These are phyloP conservation scores for Lachancea kluyveri DNA, from an alignment of 805 yeast species.

Conservation along the genomic window DNA sequence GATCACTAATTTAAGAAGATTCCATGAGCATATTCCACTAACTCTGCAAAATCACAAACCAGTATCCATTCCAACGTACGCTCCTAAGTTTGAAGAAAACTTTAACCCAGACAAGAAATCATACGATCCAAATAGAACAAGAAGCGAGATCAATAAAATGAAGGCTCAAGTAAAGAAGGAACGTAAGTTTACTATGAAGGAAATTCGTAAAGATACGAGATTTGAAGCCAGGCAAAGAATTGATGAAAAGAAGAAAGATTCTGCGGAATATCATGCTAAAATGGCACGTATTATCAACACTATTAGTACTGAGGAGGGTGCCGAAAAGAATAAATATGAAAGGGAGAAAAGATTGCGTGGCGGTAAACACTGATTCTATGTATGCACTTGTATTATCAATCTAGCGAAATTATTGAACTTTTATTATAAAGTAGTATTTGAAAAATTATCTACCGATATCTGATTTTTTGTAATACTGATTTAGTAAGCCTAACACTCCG, in stretches of 20 bases:
- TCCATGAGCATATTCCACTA: conserved; percentile 62
- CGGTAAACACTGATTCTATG: conserved; percentile 31
- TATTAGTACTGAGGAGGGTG: conserved; percentile 90
- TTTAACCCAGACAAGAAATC: conserved; percentile 94
- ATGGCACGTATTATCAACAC: conserved; percentile 83
- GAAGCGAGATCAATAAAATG: conserved; percentile 80
- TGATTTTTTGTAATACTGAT: conserved; percentile 61
- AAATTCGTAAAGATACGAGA: conserved; percentile 80
- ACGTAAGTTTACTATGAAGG: conserved; percentile 80
- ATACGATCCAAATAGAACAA: conserved; percentile 73
- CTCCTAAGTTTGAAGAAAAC: conserved; percentile 93
- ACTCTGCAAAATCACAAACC: conserved; percentile 79
- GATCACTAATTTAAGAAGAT: conserved; percentile 42
- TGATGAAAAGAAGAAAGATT: conserved; percentile 65
- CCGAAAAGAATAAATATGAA: conserved; percentile 88
- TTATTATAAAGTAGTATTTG: not conserved
- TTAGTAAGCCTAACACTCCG: conserved; percentile 75
- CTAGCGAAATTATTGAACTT: conserved; percentile 1
- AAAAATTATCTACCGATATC: conserved; percentile 22
- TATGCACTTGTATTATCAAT: not conserved
- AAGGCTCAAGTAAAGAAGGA: conserved; percentile 85
- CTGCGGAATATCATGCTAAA: conserved; percentile 78
- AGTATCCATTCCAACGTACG: conserved; percentile 72
- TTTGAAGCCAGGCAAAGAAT: conserved; percentile 85
- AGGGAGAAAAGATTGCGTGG: conserved; percentile 69